Base-by-base conservation (phyloP, 2,329 filamentous ascomycete species). In the Cladosporium austrohemisphaericum region DNA sequence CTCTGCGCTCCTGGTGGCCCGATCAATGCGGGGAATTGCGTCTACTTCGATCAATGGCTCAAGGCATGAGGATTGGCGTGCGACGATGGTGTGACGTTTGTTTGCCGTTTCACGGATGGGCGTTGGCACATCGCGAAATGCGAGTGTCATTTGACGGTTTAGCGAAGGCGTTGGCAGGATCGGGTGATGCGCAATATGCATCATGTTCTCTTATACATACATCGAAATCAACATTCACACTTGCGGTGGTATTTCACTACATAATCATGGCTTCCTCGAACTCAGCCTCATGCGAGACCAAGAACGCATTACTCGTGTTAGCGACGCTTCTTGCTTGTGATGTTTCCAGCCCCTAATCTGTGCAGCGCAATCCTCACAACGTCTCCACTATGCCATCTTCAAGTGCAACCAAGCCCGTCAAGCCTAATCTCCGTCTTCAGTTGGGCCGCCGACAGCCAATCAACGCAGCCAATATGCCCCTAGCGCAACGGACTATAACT, bases 41-140 rank as follows among this genome's bases (percentile, higher is more conserved):
- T 89, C 47, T 98, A 98, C 65, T 96, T 95, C 63, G 80, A 86
- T 55, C 80, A 84, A 45, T 98, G 93, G 93, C 69, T 96, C 37
- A 78, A 61, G 45, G 55, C 54, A 10, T 57, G 43, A 56, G 14
- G 23, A 46, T 9, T 22, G 31, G 31, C 43, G 28, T 26, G 31
- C 18, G 41, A 14, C 16, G 33, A 31, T 38, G 23, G 33, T 47
- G 33, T 38, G 32, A 47, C 32, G 44, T 37, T 45, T 5, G n/a
- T n/a, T 26, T 20, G 29, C 25, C 16, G 41, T 32, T 51, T 31
- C 14, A 38, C 26, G 31, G 9, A 22, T 13, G 31, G 32, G 19
- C 32, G 26, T 22, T 49, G 33, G 19, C 16, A 28, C n/a, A 37
- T 11, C 16, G 13, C 29, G 19, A 23, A 26, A 18, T 47, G 33